These are phyloP conservation scores for Carex littledalei DNA, from an alignment of 176 grass and related monocot species.

Conservation along the genomic window DNA sequence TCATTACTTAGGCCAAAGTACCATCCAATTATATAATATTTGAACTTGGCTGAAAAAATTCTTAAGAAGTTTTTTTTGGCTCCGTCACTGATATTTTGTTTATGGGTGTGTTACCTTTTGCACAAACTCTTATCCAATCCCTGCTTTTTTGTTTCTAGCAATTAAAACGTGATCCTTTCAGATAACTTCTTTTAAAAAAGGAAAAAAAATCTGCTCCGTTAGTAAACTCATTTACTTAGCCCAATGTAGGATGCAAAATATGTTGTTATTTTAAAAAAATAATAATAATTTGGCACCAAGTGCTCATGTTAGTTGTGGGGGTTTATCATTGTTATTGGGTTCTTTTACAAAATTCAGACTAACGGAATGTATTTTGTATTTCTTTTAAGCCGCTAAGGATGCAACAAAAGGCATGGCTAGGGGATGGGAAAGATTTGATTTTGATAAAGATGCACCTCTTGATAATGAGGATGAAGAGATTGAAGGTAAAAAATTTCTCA, in stretches of 20 bases:
- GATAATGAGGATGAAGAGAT: conserved; percentile 59
- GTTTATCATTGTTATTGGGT: neutral
- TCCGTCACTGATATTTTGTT: neutral
- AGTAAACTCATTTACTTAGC: neutral
- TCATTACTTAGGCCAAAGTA: too few species aligned
- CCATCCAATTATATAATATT: too few species aligned
- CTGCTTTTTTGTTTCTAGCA: neutral
- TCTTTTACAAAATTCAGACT: neutral
- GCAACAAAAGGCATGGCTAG: conserved; percentile 44
- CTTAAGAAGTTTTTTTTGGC: too few species aligned
- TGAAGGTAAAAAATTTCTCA: conserved; percentile 37
- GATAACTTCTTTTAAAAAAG: neutral
- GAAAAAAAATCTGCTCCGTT: neutral
- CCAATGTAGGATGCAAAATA: neutral
- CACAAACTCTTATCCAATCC: neutral
- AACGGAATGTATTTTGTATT: neutral
- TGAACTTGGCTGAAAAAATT: too few species aligned
- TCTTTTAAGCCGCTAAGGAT: conserved; percentile 69
- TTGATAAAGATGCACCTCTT: conserved; percentile 90
- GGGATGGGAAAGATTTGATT: conserved; percentile 90
- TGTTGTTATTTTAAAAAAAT: neutral
- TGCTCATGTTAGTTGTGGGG: neutral
- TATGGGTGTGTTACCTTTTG: neutral
- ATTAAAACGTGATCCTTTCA: neutral
- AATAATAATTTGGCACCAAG: neutral